Conservation (phyloP, 1,284 basidiomycete species). For the Irpex sp. region DNA sequence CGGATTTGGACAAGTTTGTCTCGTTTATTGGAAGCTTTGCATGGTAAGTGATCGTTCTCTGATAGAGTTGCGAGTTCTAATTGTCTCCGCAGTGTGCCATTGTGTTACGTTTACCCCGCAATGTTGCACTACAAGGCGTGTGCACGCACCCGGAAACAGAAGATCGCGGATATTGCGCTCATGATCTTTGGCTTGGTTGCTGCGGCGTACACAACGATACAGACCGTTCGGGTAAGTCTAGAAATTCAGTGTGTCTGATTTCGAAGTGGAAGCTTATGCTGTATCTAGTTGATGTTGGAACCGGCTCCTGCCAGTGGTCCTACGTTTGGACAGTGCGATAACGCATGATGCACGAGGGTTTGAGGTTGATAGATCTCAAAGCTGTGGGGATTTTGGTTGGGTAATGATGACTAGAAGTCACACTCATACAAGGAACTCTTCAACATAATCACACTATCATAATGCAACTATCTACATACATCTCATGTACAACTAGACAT, state of each 20-base stretch:
- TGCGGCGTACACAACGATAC: slow-evolving; percentile 80
- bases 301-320: slow-evolving; percentile 26
- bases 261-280: background rate
- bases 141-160: slow-evolving; percentile 71
- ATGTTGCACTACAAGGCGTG: slow-evolving; percentile 92
- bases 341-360: background rate
- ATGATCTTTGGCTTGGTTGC: slow-evolving; percentile 83
- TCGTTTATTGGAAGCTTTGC: slow-evolving; percentile 92
- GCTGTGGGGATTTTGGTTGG: background rate
- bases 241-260: background rate
- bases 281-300: slow-evolving; percentile 34
- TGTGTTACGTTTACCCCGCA: slow-evolving; percentile 93
- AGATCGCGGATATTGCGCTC: slow-evolving; percentile 72
- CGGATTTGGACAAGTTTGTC: slow-evolving; percentile 96
- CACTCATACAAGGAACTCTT: background rate
- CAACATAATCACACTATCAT: background rate
- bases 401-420: background rate
- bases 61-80: background rate
- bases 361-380: too few species aligned
- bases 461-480: background rate
- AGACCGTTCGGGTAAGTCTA: slow-evolving; percentile 67
- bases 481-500: background rate
- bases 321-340: slow-evolving; percentile 25
- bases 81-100: slow-evolving; percentile 63
- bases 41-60: slow-evolving; percentile 58